These are phyloP conservation scores for Neurospora africana DNA, from an alignment of 495 filamentous ascomycete species.

Conservation along the genomic window DNA sequence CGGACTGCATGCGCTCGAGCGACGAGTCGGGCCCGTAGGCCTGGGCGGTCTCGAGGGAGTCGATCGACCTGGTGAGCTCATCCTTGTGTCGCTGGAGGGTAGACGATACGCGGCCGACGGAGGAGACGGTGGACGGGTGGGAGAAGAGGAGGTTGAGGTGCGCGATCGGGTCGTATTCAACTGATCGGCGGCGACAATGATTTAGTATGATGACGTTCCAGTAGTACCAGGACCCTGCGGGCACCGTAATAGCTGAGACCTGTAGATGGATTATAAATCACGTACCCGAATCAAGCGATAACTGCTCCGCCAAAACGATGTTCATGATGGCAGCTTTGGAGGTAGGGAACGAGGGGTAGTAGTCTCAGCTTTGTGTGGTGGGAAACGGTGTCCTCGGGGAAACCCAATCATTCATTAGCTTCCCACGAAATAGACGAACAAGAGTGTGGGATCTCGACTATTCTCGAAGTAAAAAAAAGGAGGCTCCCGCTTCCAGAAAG, in stretches of 20 bases:
- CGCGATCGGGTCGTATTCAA: slow-evolving; percentile 85
- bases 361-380: background rate
- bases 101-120: slow-evolving; percentile 59
- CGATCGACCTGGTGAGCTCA: slow-evolving; percentile 75
- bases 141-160: slow-evolving; percentile 93
- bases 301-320: slow-evolving; percentile 25
- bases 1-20: slow-evolving; percentile 78
- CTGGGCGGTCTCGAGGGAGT: slow-evolving; percentile 65
- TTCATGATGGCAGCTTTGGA: slow-evolving; percentile 29
- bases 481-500: background rate
- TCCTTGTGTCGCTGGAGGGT: slow-evolving; percentile 68
- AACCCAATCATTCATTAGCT: background rate
- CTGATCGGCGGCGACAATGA: slow-evolving; percentile 35
- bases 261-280: background rate
- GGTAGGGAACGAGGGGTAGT: background rate
- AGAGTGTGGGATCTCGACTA: background rate
- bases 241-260: background rate
- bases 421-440: background rate
- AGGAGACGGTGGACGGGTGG: slow-evolving; percentile 75
- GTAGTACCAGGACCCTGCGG: background rate
- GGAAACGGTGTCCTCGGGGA: background rate
- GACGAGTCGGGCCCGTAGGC: slow-evolving; percentile 78
- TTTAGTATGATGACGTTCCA: background rate
- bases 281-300: slow-evolving; percentile 43
- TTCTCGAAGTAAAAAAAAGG: background rate